Evolutionary conservation across 1,284 basidiomycete species (phyloP).

Genomic region (Pyrrhoderma lamaoense): DNA sequence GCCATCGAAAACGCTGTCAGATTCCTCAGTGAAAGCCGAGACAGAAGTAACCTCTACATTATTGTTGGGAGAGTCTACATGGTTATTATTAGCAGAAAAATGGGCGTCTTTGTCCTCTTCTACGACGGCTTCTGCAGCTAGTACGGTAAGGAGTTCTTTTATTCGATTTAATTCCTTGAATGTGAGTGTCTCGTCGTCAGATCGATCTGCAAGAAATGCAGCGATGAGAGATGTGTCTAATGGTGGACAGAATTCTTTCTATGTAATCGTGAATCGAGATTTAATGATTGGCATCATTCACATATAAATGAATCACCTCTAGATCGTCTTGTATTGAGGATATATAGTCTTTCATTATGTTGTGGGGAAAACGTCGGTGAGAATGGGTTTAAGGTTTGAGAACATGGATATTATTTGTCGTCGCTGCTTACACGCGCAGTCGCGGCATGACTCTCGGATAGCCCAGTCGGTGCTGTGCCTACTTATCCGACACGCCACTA

Average conservation of each 20-base stretch:
- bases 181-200: slow-evolving; percentile 21
- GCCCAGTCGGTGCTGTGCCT: too few species aligned
- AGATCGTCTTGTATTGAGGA: slow-evolving; percentile 10
- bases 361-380: too few species aligned
- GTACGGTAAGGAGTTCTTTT: slow-evolving; percentile 35
- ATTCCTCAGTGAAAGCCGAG: slow-evolving; percentile 22
- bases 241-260: slow-evolving; percentile 72
- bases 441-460: too few species aligned
- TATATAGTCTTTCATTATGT: too few species aligned
- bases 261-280: slow-evolving; percentile 14
- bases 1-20: slow-evolving; percentile 32
- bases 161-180: slow-evolving; percentile 33
- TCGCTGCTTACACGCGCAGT: not conserved
- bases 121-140: slow-evolving; percentile 41
- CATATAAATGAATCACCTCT: slow-evolving; percentile 15
- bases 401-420: not conserved
- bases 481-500: too few species aligned
- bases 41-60: slow-evolving; percentile 22
- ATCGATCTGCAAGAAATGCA: slow-evolving; percentile 53
- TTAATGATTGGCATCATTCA: not conserved
- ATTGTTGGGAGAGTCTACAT: not conserved
- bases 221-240: slow-evolving; percentile 65
- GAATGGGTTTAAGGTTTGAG: not conserved
- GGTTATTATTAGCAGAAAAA: too few species aligned
- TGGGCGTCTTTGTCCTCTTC: slow-evolving; percentile 24